phyloP scores from a whole-genome alignment of 352 stramenopile species.

The Discostella stelligera region DNA sequence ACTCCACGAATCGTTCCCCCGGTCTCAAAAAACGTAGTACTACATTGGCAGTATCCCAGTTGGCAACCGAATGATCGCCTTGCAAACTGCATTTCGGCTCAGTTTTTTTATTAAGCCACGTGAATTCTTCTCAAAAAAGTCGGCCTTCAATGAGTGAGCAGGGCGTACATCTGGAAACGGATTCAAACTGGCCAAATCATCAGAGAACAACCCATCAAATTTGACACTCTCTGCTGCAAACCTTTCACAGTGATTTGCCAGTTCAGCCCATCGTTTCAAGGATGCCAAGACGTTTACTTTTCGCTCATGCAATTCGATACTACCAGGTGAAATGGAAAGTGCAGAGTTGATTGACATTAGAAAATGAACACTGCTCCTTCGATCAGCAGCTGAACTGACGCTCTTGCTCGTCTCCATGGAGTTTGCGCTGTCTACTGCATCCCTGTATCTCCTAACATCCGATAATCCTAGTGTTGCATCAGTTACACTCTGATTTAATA shows the following conservation, averaged over 20 bases:
- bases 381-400: slow-evolving; percentile 15
- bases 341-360: slow-evolving; percentile 63
- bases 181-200: slow-evolving; percentile 56
- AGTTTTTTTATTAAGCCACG: slow-evolving; percentile 34
- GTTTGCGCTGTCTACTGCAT: slow-evolving; percentile 41
- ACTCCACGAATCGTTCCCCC: slow-evolving; percentile 69
- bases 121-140: slow-evolving; percentile 61
- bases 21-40: slow-evolving; percentile 66
- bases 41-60: slow-evolving; percentile 59
- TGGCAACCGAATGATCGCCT: slow-evolving; percentile 54
- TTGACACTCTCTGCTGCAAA: slow-evolving; percentile 59
- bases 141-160: slow-evolving; percentile 28
- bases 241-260: slow-evolving; percentile 67
- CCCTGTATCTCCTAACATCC: slow-evolving; percentile 53
- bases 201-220: slow-evolving; percentile 66
- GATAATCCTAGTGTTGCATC: slow-evolving; percentile 56
- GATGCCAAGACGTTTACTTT: slow-evolving; percentile 61
- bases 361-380: slow-evolving; percentile 51
- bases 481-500: slow-evolving; percentile 56
- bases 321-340: slow-evolving; percentile 51
- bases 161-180: slow-evolving; percentile 56
- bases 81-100: slow-evolving; percentile 37
- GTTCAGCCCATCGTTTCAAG: slow-evolving; percentile 70
- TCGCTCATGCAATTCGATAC: slow-evolving; percentile 49
- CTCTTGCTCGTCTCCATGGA: slow-evolving; percentile 30